Evolutionary conservation across 345 rosid species (phyloP), one percentile per base, ranked within the genome.

Genomic region (Rubroshorea leprosula): DNA sequence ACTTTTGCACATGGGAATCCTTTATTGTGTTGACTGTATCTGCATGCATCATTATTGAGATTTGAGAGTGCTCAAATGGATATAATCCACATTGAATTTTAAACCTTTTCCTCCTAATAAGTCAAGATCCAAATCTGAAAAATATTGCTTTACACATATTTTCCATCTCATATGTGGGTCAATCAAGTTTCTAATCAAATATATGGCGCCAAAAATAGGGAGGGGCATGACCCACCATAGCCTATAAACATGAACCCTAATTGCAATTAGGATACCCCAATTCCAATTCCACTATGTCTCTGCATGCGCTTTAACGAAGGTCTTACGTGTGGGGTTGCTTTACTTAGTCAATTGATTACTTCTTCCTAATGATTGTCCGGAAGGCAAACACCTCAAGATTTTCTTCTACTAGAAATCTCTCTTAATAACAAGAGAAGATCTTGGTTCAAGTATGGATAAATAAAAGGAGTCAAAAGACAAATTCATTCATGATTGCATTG

Each of bases 241-340:
- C n/a, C n/a, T n/a, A n/a, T n/a, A n/a, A n/a, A n/a, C n/a, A n/a
- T n/a, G n/a, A n/a, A n/a, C n/a, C n/a, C n/a, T n/a, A n/a, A n/a
- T n/a, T 29, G 35, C 4, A 29, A 29, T 29, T 3, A 29, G 4
- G 35, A 29, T 29, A n/a, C n/a, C 35, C 35, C 35, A 29, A 29
- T 29, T 29, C 9, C 35, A 35, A 35, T 35, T 35, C 41, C 41
- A 35, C 41, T 35, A 44, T 51, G 51, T 27, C 58, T 58, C 41
- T 20, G 27, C 16, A n/a, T 44, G 47, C 47, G 5, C 4, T n/a
- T 44, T n/a, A 44, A 44, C n/a, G n/a, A n/a, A n/a, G n/a, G n/a
- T 35, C 9, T 8, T 35, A 3, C 12, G 7, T 35, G 11, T 35
- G 12, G 12, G 41, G 41, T 1, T 35, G 1, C 5, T 44, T 44